Percentiles rank a stretch among this genome's conserved stretches.
These are phyloP conservation scores for Solanum pimpinellifolium DNA, from an alignment of 257 asterid species.

Conservation along the genomic window DNA sequence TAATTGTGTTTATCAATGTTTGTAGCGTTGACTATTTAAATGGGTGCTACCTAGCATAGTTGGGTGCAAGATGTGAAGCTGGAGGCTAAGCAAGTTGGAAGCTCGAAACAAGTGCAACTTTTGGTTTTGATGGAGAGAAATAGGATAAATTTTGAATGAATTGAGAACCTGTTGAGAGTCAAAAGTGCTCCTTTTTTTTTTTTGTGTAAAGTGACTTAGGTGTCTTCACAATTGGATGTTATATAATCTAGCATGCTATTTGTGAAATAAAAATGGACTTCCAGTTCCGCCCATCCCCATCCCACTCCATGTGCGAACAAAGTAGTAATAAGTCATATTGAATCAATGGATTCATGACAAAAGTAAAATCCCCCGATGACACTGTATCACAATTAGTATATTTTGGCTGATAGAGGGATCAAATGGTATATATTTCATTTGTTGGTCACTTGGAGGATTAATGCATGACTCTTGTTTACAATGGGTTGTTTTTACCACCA, in stretches of 20 bases:
- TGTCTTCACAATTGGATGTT: background rate
- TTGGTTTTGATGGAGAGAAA: background rate
- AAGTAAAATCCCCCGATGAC: background rate
- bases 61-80: background rate
- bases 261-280: background rate
- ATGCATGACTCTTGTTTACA: background rate
- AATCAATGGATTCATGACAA: background rate
- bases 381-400: background rate
- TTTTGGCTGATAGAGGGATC: background rate
- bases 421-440: background rate
- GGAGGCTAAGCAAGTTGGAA: background rate
- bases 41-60: background rate
- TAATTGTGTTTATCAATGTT: background rate
- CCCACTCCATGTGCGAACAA: background rate
- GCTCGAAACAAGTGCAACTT: background rate
- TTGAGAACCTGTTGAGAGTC: background rate
- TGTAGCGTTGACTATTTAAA: background rate
- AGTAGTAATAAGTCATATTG: background rate
- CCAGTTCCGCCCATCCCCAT: background rate
- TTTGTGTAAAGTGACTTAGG: background rate
- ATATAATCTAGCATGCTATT: background rate
- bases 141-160: background rate
- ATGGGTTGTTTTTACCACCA: background rate
- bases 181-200: background rate
- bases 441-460: background rate